A percentile compares a stretch with the other conserved stretches of the same genome.
Conservation (phyloP, 805 yeast species). For the Ogataea zsoltii region DNA sequence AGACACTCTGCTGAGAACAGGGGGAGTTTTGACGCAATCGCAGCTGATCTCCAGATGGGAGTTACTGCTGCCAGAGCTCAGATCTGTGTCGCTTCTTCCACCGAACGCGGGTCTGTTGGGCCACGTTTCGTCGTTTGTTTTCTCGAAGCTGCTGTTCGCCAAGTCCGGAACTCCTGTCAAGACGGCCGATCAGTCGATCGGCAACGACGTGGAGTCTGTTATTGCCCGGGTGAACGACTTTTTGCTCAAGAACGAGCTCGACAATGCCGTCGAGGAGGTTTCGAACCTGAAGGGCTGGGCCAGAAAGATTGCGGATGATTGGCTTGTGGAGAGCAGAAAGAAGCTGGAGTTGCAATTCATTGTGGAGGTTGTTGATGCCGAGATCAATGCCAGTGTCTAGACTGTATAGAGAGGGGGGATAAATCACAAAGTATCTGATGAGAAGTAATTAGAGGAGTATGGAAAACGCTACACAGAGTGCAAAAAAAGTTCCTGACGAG, state of each 20-base stretch:
- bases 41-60: conserved; percentile 83
- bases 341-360: conserved; percentile 86
- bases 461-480: too few species aligned
- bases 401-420: background rate
- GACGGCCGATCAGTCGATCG: conserved; percentile 39
- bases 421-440: too few species aligned
- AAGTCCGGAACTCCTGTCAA: conserved; percentile 70
- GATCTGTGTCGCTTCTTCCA: conserved; percentile 86
- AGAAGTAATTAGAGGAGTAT: background rate
- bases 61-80: conserved; percentile 77
- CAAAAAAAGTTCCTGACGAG: too few species aligned
- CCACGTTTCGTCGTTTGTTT: conserved; percentile 76
- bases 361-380: conserved; percentile 66
- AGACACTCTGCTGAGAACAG: conserved; percentile 38
- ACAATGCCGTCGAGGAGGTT: conserved; percentile 89
- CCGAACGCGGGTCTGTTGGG: conserved; percentile 96
- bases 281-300: conserved; percentile 91
- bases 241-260: conserved; percentile 73
- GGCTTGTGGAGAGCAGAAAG: conserved; percentile 88
- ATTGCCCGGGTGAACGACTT: conserved; percentile 82
- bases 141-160: conserved; percentile 72
- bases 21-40: conserved; percentile 71
- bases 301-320: conserved; percentile 83
- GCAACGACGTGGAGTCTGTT: conserved; percentile 85
- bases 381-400: conserved; percentile 45